A percentile compares a stretch with the other conserved stretches of the same genome.
These are phyloP conservation scores for Curvularia verruculosa DNA, from an alignment of 2,329 filamentous ascomycete genomes.

Conservation along the genomic window DNA sequence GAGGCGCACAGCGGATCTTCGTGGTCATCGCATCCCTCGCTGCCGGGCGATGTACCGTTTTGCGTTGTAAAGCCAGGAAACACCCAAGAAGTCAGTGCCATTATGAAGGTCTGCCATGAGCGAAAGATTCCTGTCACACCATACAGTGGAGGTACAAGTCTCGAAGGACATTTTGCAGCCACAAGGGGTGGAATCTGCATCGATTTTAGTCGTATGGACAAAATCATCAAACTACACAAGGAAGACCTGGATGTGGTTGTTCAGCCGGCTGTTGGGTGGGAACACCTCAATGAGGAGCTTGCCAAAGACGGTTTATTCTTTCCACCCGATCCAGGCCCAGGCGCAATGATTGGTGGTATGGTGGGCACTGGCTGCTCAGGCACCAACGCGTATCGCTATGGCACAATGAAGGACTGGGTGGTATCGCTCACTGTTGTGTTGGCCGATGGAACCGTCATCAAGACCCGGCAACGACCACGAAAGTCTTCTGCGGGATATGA, in stretches of 20 bases:
- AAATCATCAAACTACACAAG: slow-evolving; percentile 77
- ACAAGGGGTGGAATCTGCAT: slow-evolving; percentile 84
- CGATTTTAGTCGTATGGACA: slow-evolving; percentile 85
- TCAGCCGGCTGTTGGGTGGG: slow-evolving; percentile 79
- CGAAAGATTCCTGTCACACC: slow-evolving; percentile 83
- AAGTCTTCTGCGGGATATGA: slow-evolving; percentile 94
- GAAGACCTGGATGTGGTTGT: slow-evolving; percentile 65
- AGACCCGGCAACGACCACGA: slow-evolving; percentile 83
- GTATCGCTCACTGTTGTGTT: slow-evolving; percentile 84
- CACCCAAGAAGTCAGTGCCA: slow-evolving; percentile 81
- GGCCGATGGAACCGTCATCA: slow-evolving; percentile 87
- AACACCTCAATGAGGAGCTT: slow-evolving; percentile 79
- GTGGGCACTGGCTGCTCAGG: slow-evolving; percentile 77
- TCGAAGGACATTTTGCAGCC: slow-evolving; percentile 87
- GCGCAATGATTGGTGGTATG: slow-evolving; percentile 92
- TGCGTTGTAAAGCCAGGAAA: slow-evolving; percentile 76
- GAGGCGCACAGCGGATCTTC: slow-evolving; percentile 65
- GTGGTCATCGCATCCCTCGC: slow-evolving; percentile 63
- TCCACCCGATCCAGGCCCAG: slow-evolving; percentile 87
- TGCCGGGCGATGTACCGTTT: slow-evolving; percentile 54
- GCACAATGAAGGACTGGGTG: slow-evolving; percentile 95
- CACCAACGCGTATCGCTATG: slow-evolving; percentile 90
- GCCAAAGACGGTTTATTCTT: slow-evolving; percentile 79
- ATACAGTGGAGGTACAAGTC: slow-evolving; percentile 85
- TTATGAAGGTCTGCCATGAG: slow-evolving; percentile 87